Evolutionary conservation across 495 filamentous ascomycete species (phyloP).

Genomic region (Xylaria acuta): DNA sequence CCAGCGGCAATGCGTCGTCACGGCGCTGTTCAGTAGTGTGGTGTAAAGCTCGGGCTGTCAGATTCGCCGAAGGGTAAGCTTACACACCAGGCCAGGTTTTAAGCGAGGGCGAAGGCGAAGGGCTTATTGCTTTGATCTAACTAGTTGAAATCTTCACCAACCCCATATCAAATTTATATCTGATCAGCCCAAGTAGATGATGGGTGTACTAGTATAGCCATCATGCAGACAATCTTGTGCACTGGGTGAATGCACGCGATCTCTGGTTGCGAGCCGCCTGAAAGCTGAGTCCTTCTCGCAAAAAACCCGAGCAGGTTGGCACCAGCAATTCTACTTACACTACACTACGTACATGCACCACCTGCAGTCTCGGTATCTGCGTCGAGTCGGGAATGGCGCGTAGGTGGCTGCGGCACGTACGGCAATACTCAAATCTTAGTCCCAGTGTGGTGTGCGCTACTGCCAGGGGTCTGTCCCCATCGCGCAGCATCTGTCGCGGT

Average conservation of each 20-base stretch:
- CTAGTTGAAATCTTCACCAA: neutral
- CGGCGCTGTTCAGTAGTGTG: no score
- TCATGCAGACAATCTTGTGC: neutral
- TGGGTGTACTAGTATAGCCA: neutral
- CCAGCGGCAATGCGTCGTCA: conserved; percentile 11
- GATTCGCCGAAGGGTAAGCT: conserved; percentile 11
- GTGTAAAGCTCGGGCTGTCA: neutral
- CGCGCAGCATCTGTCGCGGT: no score
- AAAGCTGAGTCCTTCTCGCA: neutral
- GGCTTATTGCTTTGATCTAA: neutral
- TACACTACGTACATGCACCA: neutral
- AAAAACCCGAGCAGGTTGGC: neutral
- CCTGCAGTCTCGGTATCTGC: neutral
- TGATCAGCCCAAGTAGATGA: neutral
- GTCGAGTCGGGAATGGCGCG: neutral
- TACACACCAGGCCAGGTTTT: conserved; percentile 8
- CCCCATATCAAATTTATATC: neutral
- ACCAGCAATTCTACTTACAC: neutral
- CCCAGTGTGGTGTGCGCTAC: neutral
- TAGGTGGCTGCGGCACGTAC: conserved; percentile 17
- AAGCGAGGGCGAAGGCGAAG: no score
- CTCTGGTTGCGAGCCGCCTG: neutral
- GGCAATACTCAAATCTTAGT: conserved; percentile 2
- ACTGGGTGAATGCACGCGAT: neutral
- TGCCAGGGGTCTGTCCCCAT: conserved; percentile 4